Conservation (phyloP, 352 stramenopile genomes). For the Globisporangium nodosum region DNA sequence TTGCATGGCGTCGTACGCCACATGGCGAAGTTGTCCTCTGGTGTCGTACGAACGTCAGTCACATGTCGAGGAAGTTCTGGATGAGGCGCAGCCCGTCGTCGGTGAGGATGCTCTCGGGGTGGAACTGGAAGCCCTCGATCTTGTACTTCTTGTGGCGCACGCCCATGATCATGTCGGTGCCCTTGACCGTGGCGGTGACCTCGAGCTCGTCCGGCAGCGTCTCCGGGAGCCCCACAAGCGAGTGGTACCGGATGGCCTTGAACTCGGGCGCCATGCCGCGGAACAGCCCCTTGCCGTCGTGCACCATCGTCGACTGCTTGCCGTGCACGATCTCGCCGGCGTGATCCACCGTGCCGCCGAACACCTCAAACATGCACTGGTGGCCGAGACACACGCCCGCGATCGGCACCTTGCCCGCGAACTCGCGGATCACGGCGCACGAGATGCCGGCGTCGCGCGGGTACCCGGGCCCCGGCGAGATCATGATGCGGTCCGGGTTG, state of each 20-base stretch:
- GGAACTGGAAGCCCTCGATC: conserved; percentile 86
- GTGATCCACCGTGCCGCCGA: conserved; percentile 78
- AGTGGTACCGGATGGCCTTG: conserved; percentile 85
- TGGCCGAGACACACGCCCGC: conserved; percentile 78
- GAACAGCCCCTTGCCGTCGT: conserved; percentile 84
- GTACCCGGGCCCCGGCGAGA: conserved; percentile 80
- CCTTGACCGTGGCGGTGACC: conserved; percentile 80
- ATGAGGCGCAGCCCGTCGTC: conserved; percentile 79
- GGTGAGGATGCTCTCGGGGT: conserved; percentile 86
- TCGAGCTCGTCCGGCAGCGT: conserved; percentile 73
- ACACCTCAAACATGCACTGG: conserved; percentile 87
- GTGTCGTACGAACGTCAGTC: neutral
- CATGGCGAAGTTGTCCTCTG: neutral
- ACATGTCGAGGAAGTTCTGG: conserved; percentile 88
- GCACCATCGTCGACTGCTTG: conserved; percentile 79
- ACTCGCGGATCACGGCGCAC: conserved; percentile 77
- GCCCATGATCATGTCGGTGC: conserved; percentile 86
- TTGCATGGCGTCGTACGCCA: too few relatives aligned
- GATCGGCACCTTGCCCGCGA: conserved; percentile 79
- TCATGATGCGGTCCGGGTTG: conserved; percentile 82
- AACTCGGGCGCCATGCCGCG: conserved; percentile 76
- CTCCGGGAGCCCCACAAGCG: conserved; percentile 75
- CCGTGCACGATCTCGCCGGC: conserved; percentile 86
- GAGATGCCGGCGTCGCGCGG: conserved; percentile 80
- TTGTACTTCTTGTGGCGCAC: conserved; percentile 85